Evolutionary conservation across 2,329 filamentous ascomycete genomes (phyloP), one percentile per base, ranked within the genome.

Genomic region (Pseudohalonectria lignicola): DNA sequence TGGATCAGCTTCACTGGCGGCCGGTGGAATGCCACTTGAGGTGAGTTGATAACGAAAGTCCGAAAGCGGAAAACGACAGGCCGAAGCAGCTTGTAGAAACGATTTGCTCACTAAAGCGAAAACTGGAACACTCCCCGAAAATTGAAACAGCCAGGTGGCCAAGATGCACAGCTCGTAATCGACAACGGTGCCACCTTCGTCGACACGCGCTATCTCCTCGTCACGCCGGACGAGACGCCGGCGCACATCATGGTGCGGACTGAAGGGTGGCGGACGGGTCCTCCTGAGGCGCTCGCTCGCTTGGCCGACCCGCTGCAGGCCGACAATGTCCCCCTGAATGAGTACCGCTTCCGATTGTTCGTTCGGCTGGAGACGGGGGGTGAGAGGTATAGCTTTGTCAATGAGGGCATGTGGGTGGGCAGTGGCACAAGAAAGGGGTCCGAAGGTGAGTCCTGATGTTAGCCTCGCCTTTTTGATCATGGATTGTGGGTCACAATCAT

Each of bases 351-450:
- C 15, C 47, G 50, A n/a, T 44, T 49, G 6, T 47, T 39, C 15
- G 43, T 52, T 19, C 36, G 47, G 30, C 43, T 52, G 13, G 49
- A 53, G 44, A 52, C 51, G 12, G 50, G 51, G 13, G 49, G 52
- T 19, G 41, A 43, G 28, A 44, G 51, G 15, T 52, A 52, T 36
- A 39, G 36, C 17, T 39, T 47, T 10, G n/a, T 52, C 11, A 50
- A 49, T 36, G 46, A 43, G 13, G 46, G 43, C 25, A 26, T 52
- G 9, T 53, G 47, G 46, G 20, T 49, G 2, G 49, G 37, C 15
- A 49, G 47, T 25, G 51, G 51, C 10, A 49, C 45, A 15, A 46
- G 50, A 6, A 26, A 32, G 25, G 37, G 37, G 7, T n/a, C 26
- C 4, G 37, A 39, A 18, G 36, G 30, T 38, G 21, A 33, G 36